Conservation (phyloP, 495 filamentous ascomycete genomes). For the Schizothecium vesticola region DNA sequence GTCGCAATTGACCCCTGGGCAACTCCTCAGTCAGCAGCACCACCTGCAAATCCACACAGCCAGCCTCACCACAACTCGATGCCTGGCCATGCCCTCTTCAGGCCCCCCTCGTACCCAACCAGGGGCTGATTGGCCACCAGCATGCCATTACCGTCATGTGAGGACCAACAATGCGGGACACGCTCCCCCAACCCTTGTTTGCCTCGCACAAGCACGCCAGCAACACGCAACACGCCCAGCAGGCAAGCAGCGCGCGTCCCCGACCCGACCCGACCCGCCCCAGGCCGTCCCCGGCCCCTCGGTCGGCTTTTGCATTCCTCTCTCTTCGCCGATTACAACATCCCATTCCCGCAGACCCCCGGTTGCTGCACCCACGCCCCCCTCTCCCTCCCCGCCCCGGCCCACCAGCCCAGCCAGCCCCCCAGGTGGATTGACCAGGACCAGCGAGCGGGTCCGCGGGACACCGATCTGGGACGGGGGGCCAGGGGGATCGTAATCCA, state of each 20-base stretch:
- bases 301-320: not conserved
- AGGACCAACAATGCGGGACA: not conserved
- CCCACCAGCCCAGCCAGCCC: not conserved
- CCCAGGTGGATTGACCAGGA: not conserved
- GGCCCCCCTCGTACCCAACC: not conserved
- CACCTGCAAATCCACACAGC: not conserved
- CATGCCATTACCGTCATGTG: not conserved
- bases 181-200: not conserved
- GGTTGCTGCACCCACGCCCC: not conserved
- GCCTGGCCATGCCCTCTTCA: not conserved
- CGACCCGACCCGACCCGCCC: not conserved
- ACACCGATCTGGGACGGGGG: slow-evolving; percentile 4
- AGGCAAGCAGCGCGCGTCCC: not conserved
- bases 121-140: not conserved
- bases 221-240: not conserved
- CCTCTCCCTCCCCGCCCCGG: not conserved
- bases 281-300: not conserved
- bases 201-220: not conserved
- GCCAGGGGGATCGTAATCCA: not conserved
- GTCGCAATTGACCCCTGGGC: not conserved
- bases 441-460: not conserved
- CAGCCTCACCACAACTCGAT: not conserved
- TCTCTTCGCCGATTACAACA: not conserved
- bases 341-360: not conserved
- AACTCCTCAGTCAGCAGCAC: not conserved